These are phyloP conservation scores for Verbena officinalis DNA, from an alignment of 257 asterid genomes.

Conservation along the genomic window DNA sequence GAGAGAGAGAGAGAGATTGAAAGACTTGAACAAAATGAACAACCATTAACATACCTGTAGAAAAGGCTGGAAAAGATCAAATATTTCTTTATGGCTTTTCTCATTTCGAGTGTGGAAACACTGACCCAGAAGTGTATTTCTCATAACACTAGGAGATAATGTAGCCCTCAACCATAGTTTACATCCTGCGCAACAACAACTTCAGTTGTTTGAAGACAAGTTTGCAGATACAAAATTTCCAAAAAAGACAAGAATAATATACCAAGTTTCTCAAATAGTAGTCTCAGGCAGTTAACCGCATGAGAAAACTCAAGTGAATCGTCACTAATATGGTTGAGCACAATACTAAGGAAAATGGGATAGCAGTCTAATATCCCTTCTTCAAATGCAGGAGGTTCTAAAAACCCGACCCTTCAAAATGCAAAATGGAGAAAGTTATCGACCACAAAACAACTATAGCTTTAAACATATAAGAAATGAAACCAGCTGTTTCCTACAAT, in stretches of 20 bases:
- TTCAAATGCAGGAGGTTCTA: conserved; percentile 96
- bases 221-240: conserved; percentile 21
- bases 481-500: conserved; percentile 77
- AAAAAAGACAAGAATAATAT: conserved; percentile 37
- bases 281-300: conserved; percentile 91
- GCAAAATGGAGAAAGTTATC: conserved; percentile 33
- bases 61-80: conserved; percentile 96
- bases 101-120: conserved; percentile 97
- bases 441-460: conserved; percentile 32
- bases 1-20: conserved; percentile 19
- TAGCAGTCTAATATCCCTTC: conserved; percentile 94
- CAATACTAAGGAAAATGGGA: conserved; percentile 92
- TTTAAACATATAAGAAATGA: conserved; percentile 35
- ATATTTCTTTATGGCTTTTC: conserved; percentile 97
- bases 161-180: conserved; percentile 97
- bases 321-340: conserved; percentile 90
- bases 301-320: conserved; percentile 88
- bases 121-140: conserved; percentile 94
- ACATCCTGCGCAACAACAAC: conserved; percentile 60
- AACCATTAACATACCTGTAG: conserved; percentile 71
- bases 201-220: conserved; percentile 22
- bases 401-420: conserved; percentile 83
- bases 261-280: conserved; percentile 96
- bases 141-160: conserved; percentile 93
- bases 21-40: conserved; percentile 14